Percentiles rank a stretch among this genome's conserved stretches.
Conservation (phyloP, 176 grass and related monocot species). For the Ensete ventricosum region DNA sequence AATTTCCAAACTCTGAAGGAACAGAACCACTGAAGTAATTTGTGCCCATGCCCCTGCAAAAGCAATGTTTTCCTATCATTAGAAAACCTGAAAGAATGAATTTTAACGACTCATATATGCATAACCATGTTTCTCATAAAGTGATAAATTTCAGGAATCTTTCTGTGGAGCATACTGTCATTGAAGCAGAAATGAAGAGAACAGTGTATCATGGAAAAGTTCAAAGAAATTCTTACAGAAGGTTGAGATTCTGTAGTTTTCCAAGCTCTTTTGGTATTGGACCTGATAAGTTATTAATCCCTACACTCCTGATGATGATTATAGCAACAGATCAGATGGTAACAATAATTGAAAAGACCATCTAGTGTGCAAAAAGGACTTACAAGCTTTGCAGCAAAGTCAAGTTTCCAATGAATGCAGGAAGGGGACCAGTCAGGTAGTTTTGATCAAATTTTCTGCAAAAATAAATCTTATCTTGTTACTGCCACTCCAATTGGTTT, state of each 20-base stretch:
- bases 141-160: background rate
- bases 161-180: background rate
- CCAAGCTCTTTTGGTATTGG: constrained; percentile 73
- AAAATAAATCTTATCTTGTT: background rate
- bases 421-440: constrained; percentile 12
- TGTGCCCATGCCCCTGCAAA: constrained; percentile 36
- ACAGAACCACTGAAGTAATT: constrained; percentile 73
- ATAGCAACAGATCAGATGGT: constrained; percentile 13
- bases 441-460: background rate
- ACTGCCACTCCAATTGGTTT: background rate
- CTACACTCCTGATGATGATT: constrained; percentile 36
- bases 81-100: background rate
- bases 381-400: constrained; percentile 6
- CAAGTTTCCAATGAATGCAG: constrained; percentile 14
- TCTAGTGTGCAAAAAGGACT: background rate
- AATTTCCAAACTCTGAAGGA: constrained; percentile 53
- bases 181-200: background rate
- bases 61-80: background rate
- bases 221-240: constrained; percentile 34
- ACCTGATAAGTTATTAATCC: constrained; percentile 74
- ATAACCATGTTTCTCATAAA: background rate
- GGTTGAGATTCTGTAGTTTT: constrained; percentile 39
- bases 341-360: background rate
- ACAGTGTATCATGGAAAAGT: background rate
- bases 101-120: constrained; percentile 1